Evolutionary conservation across 345 rosid species (phyloP), one percentile per base, ranked within the genome.

Genomic region (Eucalyptus regnans): DNA sequence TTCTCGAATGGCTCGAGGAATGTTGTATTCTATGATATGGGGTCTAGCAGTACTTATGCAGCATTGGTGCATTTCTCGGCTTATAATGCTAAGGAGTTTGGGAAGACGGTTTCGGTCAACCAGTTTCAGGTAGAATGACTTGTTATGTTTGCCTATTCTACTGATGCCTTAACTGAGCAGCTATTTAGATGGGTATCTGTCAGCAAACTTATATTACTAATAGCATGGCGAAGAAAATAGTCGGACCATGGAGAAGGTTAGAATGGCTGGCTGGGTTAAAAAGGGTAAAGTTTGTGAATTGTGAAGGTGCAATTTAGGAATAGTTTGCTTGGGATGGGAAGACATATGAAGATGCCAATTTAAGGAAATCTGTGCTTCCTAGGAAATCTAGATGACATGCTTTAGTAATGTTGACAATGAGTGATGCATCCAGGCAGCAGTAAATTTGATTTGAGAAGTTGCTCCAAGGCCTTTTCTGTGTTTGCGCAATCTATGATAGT

Each of bases 1-100:
- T 98, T 98, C 80, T 91, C 96, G 5, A 98, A 98, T 87, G 97
- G 89, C 50, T 96, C 99, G 13, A 94, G 99, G 88, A 94, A 98
- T 93, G 99, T 97, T 66, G 87, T 98, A 48, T 98, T 98, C 83
- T 98, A 96, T 90, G 99, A 98, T 88, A 98, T 98, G 99, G 99
- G 99, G 60, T 93, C 99, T 7, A 94, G 96, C 88, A 95, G 95
- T 89, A 97, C 99, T 89, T 97, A 97, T 76, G 99, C 99, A 13
- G 93, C 99, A 12, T 95, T 98, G 90, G 96, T 97, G 64, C 93
- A 96, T 92, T 98, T 92, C 95, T 98, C 99, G 4, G 96, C 99
- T 62, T 98, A 97, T 87, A 95, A 43, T 90, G 93, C 95, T 66
- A 98, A 96, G 93, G 98, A 95, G 92, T 96, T 88, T 87, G 99